Evolutionary conservation across 495 filamentous ascomycete species (phyloP).

Genomic region (Hamigera avellanea): DNA sequence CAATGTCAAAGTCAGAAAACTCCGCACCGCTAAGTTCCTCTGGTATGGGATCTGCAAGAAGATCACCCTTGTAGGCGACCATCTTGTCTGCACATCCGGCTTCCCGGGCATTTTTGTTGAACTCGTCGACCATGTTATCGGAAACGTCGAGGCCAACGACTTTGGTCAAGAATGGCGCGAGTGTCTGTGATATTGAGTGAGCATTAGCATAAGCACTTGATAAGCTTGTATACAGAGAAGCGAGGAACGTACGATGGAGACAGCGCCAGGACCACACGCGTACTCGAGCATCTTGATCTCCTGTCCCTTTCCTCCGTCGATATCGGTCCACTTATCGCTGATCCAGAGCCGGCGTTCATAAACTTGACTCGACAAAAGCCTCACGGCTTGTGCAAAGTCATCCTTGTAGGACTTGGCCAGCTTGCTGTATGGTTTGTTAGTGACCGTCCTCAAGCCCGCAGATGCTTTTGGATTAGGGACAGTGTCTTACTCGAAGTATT

Average conservation of each 20-base stretch:
- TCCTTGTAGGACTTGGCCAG: conserved; percentile 32
- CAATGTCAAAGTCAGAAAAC: conserved; percentile 50
- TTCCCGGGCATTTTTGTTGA: conserved; percentile 32
- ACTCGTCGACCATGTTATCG: conserved; percentile 50
- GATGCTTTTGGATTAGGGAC: no score
- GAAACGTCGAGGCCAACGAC: conserved; percentile 57
- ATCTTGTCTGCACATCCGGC: conserved; percentile 39
- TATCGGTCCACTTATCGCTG: conserved; percentile 43
- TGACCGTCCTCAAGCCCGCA: neutral
- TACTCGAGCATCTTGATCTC: conserved; percentile 58
- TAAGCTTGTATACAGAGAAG: neutral
- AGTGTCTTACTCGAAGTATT: conserved; percentile 39
- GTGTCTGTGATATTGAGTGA: conserved; percentile 24
- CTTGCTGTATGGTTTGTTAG: conserved; percentile 21
- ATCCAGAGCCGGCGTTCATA: conserved; percentile 46
- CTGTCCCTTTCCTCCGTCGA: conserved; percentile 22
- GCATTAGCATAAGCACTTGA: no score
- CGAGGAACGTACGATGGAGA: conserved; percentile 37
- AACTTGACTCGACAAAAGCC: conserved; percentile 25
- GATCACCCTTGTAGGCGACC: conserved; percentile 46
- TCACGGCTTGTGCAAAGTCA: conserved; percentile 26
- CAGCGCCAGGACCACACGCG: conserved; percentile 59
- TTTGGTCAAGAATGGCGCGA: conserved; percentile 48
- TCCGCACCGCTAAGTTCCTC: conserved; percentile 31
- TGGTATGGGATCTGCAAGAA: conserved; percentile 31